Evolutionary conservation across 176 grass and related monocot genomes (phyloP).

Genomic region (Eremochloa ophiuroides): DNA sequence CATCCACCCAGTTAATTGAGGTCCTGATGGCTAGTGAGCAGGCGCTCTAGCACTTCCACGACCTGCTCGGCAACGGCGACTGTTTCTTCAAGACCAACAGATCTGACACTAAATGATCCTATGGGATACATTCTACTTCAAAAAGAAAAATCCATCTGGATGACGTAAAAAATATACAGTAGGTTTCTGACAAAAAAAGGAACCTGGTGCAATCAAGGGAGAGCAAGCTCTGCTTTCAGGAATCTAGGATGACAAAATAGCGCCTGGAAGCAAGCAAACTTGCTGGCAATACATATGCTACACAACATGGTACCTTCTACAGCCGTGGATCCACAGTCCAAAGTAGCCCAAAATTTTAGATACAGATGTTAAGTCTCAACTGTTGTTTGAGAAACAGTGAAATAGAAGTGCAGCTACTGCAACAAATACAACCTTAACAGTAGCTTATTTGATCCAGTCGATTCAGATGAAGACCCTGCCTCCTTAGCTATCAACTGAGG

Average conservation of each 20-base stretch:
- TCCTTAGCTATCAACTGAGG: constrained; percentile 33
- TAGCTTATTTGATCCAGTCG: constrained; percentile 28
- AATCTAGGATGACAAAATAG: constrained; percentile 3
- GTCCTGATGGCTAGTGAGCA: too few species aligned
- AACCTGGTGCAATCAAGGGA: background rate
- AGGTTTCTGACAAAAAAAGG: background rate
- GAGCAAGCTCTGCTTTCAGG: background rate
- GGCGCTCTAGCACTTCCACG: too few species aligned
- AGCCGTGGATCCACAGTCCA: background rate
- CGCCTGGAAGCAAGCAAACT: background rate
- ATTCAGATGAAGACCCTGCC: constrained; percentile 20
- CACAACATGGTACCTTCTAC: constrained; percentile 23
- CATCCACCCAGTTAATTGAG: too few species aligned
- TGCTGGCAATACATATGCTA: constrained; percentile 26
- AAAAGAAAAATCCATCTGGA: background rate
- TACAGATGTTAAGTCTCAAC: constrained; percentile 6
- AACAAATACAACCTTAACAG: constrained; percentile 41
- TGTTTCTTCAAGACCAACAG: background rate
- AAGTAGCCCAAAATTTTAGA: constrained; percentile 18
- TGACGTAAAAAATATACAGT: background rate
- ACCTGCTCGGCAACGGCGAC: too few species aligned
- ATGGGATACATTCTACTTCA: background rate
- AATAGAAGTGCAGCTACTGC: constrained; percentile 28
- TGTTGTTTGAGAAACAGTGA: constrained; percentile 37
- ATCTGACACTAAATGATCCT: background rate